Evolutionary conservation across 2,329 filamentous ascomycete species (phyloP), one percentile per base, ranked within the genome.

Genomic region (Cercospora sp.): DNA sequence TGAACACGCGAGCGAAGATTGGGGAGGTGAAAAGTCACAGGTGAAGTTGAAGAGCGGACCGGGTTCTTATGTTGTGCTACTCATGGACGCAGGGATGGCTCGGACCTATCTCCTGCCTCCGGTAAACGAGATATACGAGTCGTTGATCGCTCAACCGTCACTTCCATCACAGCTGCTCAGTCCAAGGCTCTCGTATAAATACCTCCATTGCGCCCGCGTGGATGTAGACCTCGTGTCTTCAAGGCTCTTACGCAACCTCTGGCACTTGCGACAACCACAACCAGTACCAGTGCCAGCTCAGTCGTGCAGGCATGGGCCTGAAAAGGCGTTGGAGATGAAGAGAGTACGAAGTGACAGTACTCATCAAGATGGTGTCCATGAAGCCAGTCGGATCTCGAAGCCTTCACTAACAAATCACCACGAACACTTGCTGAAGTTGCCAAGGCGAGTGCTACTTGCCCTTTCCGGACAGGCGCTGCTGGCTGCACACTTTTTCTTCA

Each of bases 41-140:
- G 55, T 59, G 55, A 59, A 18, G 55, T 59, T 26, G 55, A 24
- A 26, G 28, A 34, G 26, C 8, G 9, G 55, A 37, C 55, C 30
- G 10, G 28, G 55, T 53, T 53, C 49, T 34, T 37, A 59, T 59
- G 55, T 30, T 59, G 55, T 59, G 55, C 55, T 34, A 59, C 28
- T 32, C 28, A 37, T 32, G n/a, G 55, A 8, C 16, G 13, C 55
- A 59, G 55, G 53, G 55, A 34, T 59, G 32, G 13, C 28, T 58
- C 55, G 55, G 55, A 59, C 55, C 55, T 37, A 59, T 5, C 5
- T 57, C 51, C 37, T n/a, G 37, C 37, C 37, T 40, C 16, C 37
- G 13, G n/a, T 40, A n/a, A n/a, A 40, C 37, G 37, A 40, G 37
- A 7, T 40, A 40, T 40, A 40, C 37, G 37, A 40, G 37, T n/a